These are phyloP conservation scores for Penicillium polonicum DNA, from an alignment of 2,329 filamentous ascomycete species.

Conservation along the genomic window DNA sequence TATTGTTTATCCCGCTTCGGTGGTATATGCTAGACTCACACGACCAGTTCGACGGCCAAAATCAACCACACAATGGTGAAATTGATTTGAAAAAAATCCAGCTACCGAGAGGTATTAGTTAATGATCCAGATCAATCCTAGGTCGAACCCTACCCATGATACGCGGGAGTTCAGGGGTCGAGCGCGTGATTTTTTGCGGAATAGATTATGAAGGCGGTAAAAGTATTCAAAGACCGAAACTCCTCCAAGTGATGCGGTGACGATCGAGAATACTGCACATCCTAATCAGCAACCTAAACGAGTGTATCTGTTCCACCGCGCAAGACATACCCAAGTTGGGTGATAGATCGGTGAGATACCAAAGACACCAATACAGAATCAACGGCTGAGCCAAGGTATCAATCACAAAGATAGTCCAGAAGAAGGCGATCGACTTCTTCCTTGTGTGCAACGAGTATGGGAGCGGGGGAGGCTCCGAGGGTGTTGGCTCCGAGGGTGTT, in stretches of 20 bases:
- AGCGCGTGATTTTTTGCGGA: conserved; percentile 37
- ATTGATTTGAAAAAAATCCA: conserved; percentile 49
- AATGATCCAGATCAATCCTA: neutral
- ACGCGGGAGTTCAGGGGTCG: conserved; percentile 44
- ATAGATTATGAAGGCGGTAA: conserved; percentile 42
- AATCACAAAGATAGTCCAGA: conserved; percentile 60
- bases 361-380: conserved; percentile 60
- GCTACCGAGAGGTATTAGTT: conserved; percentile 25
- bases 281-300: conserved; percentile 8
- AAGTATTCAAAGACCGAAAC: conserved; percentile 47
- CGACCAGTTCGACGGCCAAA: conserved; percentile 43
- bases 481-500: conserved; percentile 22
- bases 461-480: conserved; percentile 48
- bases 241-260: conserved; percentile 42
- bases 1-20: neutral
- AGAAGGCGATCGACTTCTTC: conserved; percentile 57
- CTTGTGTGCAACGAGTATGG: conserved; percentile 56
- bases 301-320: neutral
- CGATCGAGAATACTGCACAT: conserved; percentile 43
- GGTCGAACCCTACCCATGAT: conserved; percentile 40
- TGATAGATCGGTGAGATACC: conserved; percentile 55
- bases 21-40: conserved; percentile 31
- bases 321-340: conserved; percentile 40
- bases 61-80: conserved; percentile 48
- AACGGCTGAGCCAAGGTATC: conserved; percentile 61